Evolutionary conservation across 495 filamentous ascomycete genomes (phyloP).

Genomic region (Xylaria nigripes): DNA sequence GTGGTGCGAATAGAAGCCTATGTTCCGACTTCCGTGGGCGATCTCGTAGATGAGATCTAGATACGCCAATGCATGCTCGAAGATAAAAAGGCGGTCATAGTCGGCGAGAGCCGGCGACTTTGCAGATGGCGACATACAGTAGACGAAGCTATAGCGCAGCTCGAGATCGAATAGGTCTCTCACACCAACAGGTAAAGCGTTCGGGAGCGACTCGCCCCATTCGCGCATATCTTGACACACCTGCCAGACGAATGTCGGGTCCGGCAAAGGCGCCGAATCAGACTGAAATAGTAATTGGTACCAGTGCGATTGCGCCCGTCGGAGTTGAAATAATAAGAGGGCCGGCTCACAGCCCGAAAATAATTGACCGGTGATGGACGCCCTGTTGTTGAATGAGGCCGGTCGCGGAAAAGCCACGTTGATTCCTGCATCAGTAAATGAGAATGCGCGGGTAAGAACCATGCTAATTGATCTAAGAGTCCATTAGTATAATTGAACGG

Average conservation of each 20-base stretch:
- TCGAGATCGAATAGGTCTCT: constrained; percentile 70
- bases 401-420: constrained; percentile 52
- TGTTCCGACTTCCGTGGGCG: constrained; percentile 38
- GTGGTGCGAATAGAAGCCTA: constrained; percentile 61
- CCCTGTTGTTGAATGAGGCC: constrained; percentile 28
- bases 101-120: constrained; percentile 54
- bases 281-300: constrained; percentile 77
- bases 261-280: constrained; percentile 48
- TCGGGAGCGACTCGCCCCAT: constrained; percentile 58
- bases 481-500: background rate
- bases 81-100: constrained; percentile 67
- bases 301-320: constrained; percentile 68
- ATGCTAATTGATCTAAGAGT: constrained; percentile 63
- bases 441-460: constrained; percentile 72
- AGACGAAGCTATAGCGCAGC: constrained; percentile 73
- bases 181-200: constrained; percentile 48
- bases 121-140: constrained; percentile 68
- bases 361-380: constrained; percentile 32
- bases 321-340: constrained; percentile 64
- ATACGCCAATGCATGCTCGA: constrained; percentile 73
- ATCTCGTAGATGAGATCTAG: constrained; percentile 52
- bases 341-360: constrained; percentile 41
- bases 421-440: constrained; percentile 83
- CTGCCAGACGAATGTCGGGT: constrained; percentile 53
- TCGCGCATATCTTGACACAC: constrained; percentile 55